phyloP scores from a whole-genome alignment of 176 grass and related monocot species.

The Rhynchospora pubera region DNA sequence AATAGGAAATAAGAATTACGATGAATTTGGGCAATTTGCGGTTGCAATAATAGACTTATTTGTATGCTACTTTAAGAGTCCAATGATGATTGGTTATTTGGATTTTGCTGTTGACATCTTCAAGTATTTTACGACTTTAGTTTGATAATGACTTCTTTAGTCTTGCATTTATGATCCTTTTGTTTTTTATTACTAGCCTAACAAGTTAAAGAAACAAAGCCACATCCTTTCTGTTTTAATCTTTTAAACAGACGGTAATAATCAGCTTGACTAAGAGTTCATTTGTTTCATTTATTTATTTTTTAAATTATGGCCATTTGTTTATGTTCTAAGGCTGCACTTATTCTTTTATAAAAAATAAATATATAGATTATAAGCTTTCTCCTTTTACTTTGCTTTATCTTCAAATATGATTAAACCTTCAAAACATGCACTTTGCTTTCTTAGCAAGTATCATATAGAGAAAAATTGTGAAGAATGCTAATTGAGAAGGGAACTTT shows the following conservation, averaged over 20 bases:
- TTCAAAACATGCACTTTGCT: background rate
- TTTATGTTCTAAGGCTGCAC: background rate
- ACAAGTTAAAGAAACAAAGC: background rate
- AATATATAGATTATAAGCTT: background rate
- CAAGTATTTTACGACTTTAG: background rate
- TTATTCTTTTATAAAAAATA: background rate
- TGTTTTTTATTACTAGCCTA: background rate
- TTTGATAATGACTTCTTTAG: constrained; percentile 12
- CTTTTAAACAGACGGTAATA: background rate
- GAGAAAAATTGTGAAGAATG: background rate
- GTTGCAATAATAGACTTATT: constrained; percentile 2
- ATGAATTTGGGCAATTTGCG: background rate
- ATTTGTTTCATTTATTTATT: background rate
- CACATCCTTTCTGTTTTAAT: background rate
- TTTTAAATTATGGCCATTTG: background rate
- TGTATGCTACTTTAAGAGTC: constrained; percentile 4
- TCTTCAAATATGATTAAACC: background rate
- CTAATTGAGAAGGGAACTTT: background rate
- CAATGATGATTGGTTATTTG: constrained; percentile 12
- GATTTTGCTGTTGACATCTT: background rate
- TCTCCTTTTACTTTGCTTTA: constrained; percentile 2
- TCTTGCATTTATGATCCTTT: background rate
- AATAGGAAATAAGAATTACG: background rate
- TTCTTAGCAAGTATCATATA: background rate
- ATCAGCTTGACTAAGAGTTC: background rate